Base-by-base conservation (phyloP, 257 asterid genomes). In the Solanum chaucha region DNA sequence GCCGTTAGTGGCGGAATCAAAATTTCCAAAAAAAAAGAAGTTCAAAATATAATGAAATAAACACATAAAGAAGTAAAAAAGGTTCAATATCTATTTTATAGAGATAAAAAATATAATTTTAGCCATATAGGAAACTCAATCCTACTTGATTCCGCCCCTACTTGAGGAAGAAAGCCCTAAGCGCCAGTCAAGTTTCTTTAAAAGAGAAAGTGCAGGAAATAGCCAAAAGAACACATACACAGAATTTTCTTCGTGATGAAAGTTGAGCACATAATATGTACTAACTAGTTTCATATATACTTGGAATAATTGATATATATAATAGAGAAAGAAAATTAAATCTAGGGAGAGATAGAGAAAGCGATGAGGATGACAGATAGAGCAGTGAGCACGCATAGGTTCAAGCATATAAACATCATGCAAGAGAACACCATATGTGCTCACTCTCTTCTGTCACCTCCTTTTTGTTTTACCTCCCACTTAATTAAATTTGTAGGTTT, bases 371-470 rank as follows among this genome's bases (percentile, higher is more conserved):
- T 95, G 97, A 93, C 96, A 95, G 95, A 89, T 14, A 94, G 97
- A 95, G 98, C 67, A 74, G 96, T 93, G 93, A 94, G 97, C 97
- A 95, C 97, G 34, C 86, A 94, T 95, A 95, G 94, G 86, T 95
- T 91, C 98, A 87, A 89, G 96, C 97, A 94, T 41, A 6, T 35
- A 5, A 85, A 17, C 19, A 68, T 72, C 32, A 94, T 92, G 96
- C 96, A 88, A 92, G 96, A 95, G 90, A 94, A 90, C 91, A 94
- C 95, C 94, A 94, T 92, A 73, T 88, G 98, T 94, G 98, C 98
- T 95, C 38, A 68, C 38, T 30, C 75, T 30, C 38, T 68, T 28
- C 80, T 17, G 97, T 94, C 98, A 95, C 94, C 94, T 91, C 92
- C 90, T 28, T 90, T 7, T 19, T 15, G 26, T 55, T 6, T 6